These are phyloP conservation scores for Penicillium verrucosum DNA, from an alignment of 2,329 filamentous ascomycete genomes.

Conservation along the genomic window DNA sequence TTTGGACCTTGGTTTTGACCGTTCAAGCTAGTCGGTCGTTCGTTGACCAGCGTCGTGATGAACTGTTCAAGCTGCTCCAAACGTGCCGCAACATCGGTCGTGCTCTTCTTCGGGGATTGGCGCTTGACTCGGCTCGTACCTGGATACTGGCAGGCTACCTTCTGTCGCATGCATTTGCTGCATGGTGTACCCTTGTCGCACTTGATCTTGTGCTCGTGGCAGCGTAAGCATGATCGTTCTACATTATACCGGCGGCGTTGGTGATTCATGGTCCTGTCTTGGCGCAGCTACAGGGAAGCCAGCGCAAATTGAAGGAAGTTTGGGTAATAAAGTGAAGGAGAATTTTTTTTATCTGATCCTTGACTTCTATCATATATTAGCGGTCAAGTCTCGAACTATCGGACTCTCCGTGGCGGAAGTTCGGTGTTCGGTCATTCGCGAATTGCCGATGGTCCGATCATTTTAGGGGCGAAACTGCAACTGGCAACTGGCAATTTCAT, in stretches of 20 bases:
- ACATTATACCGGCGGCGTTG: slow-evolving; percentile 26
- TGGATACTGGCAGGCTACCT: slow-evolving; percentile 24
- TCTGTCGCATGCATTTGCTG: slow-evolving; percentile 19
- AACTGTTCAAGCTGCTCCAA: slow-evolving; percentile 25
- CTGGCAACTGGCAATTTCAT: background rate
- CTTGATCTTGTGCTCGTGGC: slow-evolving; percentile 30
- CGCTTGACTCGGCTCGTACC: slow-evolving; percentile 22
- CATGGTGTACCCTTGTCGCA: slow-evolving; percentile 28
- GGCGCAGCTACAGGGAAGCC: background rate
- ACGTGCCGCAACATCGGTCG: slow-evolving; percentile 20
- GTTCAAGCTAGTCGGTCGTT: background rate
- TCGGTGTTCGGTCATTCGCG: slow-evolving; percentile 1
- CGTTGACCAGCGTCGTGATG: slow-evolving; percentile 11
- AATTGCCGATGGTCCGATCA: slow-evolving; percentile 1
- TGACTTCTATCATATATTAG: background rate
- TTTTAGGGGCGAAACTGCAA: background rate
- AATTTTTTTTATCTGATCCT: background rate
- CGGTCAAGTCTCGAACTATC: background rate
- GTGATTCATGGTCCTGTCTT: slow-evolving; percentile 5
- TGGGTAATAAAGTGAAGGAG: background rate
- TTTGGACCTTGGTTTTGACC: background rate
- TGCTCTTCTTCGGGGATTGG: slow-evolving; percentile 16
- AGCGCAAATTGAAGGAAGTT: background rate
- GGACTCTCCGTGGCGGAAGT: background rate
- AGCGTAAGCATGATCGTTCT: slow-evolving; percentile 30